phyloP scores from a whole-genome alignment of 768 basidiomycete species.

The Coprinopsis marcescibilis region DNA sequence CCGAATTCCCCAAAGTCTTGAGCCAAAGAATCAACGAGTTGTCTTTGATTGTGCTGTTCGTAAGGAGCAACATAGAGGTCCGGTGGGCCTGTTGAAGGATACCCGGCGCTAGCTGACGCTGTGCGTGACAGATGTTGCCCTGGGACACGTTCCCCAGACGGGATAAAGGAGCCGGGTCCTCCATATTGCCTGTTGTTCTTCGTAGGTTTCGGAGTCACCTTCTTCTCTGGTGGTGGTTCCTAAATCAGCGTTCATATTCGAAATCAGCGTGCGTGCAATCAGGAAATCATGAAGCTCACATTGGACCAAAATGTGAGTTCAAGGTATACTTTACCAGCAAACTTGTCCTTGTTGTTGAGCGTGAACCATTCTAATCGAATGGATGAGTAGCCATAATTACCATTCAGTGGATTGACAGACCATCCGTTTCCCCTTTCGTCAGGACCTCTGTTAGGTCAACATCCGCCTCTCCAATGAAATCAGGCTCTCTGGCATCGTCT shows the following conservation, averaged over 20 bases:
- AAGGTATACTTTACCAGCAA: constrained; percentile 91
- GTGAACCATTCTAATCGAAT: constrained; percentile 84
- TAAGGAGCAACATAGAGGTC: constrained; percentile 75
- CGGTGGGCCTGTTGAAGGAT: constrained; percentile 44
- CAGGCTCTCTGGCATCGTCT: constrained; percentile 92
- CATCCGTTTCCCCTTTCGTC: constrained; percentile 95
- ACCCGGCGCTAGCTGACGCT: constrained; percentile 53
- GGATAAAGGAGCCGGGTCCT: constrained; percentile 72
- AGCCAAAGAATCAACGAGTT: constrained; percentile 49
- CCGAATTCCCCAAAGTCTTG: constrained; percentile 65
- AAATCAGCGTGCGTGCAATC: no score
- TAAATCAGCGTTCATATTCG: constrained; percentile 22
- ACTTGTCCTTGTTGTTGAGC: constrained; percentile 84
- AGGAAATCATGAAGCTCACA: constrained; percentile 37
- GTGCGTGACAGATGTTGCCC: constrained; percentile 28
- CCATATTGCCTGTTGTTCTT: constrained; percentile 61
- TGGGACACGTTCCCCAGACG: constrained; percentile 33
- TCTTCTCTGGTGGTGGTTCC: constrained; percentile 80
- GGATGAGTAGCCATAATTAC: constrained; percentile 1
- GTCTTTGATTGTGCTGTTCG: constrained; percentile 42
- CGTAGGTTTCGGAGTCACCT: constrained; percentile 41
- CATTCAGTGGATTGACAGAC: constrained; percentile 39
- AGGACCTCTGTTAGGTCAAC: constrained; percentile 88
- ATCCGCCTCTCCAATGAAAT: constrained; percentile 86
- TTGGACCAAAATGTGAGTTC: constrained; percentile 98